Evolutionary conservation across 805 yeast genomes (phyloP), one percentile per base, ranked within the genome.

Genomic region (Schwanniomyces sp.): DNA sequence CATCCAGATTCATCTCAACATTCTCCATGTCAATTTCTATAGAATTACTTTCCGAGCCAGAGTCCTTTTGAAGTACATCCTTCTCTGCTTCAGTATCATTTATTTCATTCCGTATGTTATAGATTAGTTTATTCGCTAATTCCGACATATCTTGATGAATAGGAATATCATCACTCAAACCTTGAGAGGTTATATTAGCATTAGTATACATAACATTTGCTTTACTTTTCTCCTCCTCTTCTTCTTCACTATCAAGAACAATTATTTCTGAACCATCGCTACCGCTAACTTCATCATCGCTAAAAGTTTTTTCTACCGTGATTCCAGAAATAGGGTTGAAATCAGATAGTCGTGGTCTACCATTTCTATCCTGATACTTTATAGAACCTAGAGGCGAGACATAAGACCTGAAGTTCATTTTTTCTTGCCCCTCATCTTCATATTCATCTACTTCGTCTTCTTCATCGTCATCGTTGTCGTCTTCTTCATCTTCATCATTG

Each of bases 401-500:
- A 24, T n/a, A 25, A 44, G 21, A 27, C 26, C 41, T 16, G 32
- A 17, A 2, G 16, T 17, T n/a, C 34, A 12, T 44, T 37, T 17
- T 18, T 17, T 36, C 26, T 25, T 41, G 40, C 34, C 26, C 43
- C 12, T 11, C 34, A 18, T 7, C 29, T 11, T 43, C 42, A n/a
- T 46, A 34, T 32, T 41, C 50, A 2, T 47, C 45, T 14, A 39
- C 46, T 21, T 46, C 48, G 11, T 40, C 43, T 25, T 46, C 37
- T 17, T 42, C 49, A 25, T 38, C 45, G 8, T 45, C 45, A 2
- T 32, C 45, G 14, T 24, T 43, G 9, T 16, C 29, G 60, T 1
- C 88, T 21, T 21, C 84, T 75, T 47, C 83, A 83, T 34, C 84
- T 56, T 0, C 83, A 6, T 34, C 41, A 11, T 37, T 84, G 28